Evolutionary conservation across 768 basidiomycete species (phyloP).

Genomic region (Pleurotus tuber-regium): DNA sequence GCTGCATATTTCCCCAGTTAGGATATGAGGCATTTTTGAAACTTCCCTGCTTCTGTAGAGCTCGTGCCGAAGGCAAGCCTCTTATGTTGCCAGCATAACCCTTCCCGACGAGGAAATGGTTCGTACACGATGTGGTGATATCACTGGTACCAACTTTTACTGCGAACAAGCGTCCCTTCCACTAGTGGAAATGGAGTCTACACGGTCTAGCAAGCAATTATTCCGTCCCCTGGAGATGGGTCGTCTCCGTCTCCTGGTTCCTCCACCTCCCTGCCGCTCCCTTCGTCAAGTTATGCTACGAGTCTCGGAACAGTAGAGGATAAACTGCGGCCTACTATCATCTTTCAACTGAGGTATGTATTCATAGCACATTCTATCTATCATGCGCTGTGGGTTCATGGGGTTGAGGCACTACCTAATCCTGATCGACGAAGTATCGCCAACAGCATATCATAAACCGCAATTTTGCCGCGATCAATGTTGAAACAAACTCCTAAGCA

Average conservation of each 20-base stretch:
- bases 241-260: conserved; percentile 1
- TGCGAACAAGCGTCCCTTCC: conserved; percentile 2
- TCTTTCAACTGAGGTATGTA: neutral
- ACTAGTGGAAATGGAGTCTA: conserved; percentile 5
- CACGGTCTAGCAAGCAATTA: conserved; percentile 3
- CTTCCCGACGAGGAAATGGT: conserved; percentile 6
- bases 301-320: conserved; percentile 12
- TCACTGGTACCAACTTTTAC: neutral
- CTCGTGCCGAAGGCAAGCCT: too few relatives aligned
- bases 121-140: conserved; percentile 4
- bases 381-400: neutral
- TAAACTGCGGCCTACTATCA: conserved; percentile 8
- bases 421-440: conserved; percentile 5
- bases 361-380: neutral
- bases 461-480: conserved; percentile 5
- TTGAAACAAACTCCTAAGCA: neutral
- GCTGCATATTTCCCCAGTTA: too few relatives aligned
- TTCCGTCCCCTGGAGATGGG: neutral
- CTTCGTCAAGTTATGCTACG: too few relatives aligned
- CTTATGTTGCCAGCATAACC: conserved; percentile 7
- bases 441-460: conserved; percentile 2
- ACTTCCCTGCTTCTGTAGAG: too few relatives aligned
- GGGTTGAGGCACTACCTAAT: neutral
- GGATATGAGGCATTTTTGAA: too few relatives aligned
- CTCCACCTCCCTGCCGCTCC: neutral